Conservation (phyloP, 306 rosid genomes). For the Prunus persica region Prunus_persica_NCBIv2 NC_034011.1:24760001-24760500, state of each 20-base stretch:
- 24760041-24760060: constrained; percentile 82
- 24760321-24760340: constrained; percentile 2
- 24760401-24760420: too few relatives aligned
- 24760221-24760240: constrained; percentile 78
- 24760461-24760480: background rate
- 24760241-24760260: constrained; percentile 36
- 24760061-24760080: constrained; percentile 84
- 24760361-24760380: background rate
- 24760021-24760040: constrained; percentile 51
- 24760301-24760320: background rate
- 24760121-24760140: constrained; percentile 70
- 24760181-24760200: constrained; percentile 78
- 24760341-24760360: background rate
- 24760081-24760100: constrained; percentile 88
- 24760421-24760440: background rate
- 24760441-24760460: background rate
- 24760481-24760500: background rate
- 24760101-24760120: constrained; percentile 78
- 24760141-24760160: constrained; percentile 95
- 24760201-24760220: constrained; percentile 94
- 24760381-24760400: background rate
- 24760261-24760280: background rate
- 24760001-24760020: constrained; percentile 82
- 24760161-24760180: constrained; percentile 76
- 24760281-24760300: background rate